Conservation (phyloP, 768 basidiomycete genomes). For the Pleurotus pulmonarius region DNA sequence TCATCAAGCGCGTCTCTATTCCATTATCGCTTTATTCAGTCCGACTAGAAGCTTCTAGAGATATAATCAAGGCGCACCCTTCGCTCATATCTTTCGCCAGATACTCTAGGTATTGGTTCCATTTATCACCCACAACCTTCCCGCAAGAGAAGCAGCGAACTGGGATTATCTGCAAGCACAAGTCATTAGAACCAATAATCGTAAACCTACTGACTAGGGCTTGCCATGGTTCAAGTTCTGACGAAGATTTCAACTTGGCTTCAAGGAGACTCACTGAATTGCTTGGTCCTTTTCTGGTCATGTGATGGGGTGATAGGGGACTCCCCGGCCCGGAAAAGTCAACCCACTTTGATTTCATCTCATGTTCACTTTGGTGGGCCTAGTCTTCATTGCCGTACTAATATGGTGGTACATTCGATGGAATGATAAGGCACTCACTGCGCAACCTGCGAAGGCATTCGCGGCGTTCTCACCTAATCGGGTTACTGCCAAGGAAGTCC, state of each 20-base stretch:
- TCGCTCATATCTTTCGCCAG: slow-evolving; percentile 80
- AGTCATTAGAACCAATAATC: no score
- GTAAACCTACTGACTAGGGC: no score
- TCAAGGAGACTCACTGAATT: no score
- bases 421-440: slow-evolving; percentile 55
- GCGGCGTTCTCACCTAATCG: slow-evolving; percentile 48
- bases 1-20: slow-evolving; percentile 85
- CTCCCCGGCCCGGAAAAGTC: no score
- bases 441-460: slow-evolving; percentile 42
- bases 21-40: no score
- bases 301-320: no score
- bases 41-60: no score
- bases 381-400: slow-evolving; percentile 1
- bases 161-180: slow-evolving; percentile 75
- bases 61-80: slow-evolving; percentile 55
- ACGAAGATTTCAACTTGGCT: no score
- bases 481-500: slow-evolving; percentile 39
- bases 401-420: slow-evolving; percentile 33
- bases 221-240: no score
- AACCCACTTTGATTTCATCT: no score
- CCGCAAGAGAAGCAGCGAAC: slow-evolving; percentile 98
- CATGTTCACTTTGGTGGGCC: no score
- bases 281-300: no score
- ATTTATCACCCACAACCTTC: slow-evolving; percentile 96
- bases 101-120: slow-evolving; percentile 83